A percentile compares a stretch with the other conserved stretches of the same genome.
phyloP scores from a whole-genome alignment of 495 filamentous ascomycete species.

The Talaromyces trachyspermus region DNA sequence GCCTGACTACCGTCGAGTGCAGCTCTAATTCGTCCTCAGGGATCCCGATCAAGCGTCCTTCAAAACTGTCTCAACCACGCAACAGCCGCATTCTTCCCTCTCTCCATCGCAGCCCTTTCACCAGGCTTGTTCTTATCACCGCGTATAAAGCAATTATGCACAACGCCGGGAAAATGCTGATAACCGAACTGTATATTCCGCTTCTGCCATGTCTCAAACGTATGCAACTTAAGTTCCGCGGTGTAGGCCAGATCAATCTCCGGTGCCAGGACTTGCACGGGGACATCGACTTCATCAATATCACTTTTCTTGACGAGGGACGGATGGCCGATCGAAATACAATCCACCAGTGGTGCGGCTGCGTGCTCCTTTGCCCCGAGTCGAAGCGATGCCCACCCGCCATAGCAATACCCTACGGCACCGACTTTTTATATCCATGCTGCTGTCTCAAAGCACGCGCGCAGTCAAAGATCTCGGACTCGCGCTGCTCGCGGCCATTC shows the following conservation, averaged over 20 bases:
- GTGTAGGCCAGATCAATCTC: conserved; percentile 44
- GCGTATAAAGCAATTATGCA: conserved; percentile 42
- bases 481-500: conserved; percentile 39
- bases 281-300: conserved; percentile 44
- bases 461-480: conserved; percentile 45
- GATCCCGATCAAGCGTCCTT: no score
- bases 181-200: conserved; percentile 47
- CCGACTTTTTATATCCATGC: conserved; percentile 32
- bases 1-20: no score
- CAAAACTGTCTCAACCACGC: conserved; percentile 6
- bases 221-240: conserved; percentile 43
- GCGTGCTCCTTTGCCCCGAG: conserved; percentile 31
- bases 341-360: conserved; percentile 43
- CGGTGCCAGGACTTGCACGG: conserved; percentile 51
- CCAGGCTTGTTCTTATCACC: conserved; percentile 24
- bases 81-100: conserved; percentile 7
- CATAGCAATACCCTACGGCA: conserved; percentile 55
- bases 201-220: conserved; percentile 33
- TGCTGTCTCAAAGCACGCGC: conserved; percentile 35
- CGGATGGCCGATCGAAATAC: conserved; percentile 47
- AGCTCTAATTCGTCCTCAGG: no score
- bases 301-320: conserved; percentile 40
- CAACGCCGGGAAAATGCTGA: conserved; percentile 47
- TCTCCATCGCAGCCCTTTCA: conserved; percentile 4
- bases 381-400: conserved; percentile 49